phyloP scores from a whole-genome alignment of 2,329 filamentous ascomycete genomes.

The Myriosclerotinia duriaeana region DNA sequence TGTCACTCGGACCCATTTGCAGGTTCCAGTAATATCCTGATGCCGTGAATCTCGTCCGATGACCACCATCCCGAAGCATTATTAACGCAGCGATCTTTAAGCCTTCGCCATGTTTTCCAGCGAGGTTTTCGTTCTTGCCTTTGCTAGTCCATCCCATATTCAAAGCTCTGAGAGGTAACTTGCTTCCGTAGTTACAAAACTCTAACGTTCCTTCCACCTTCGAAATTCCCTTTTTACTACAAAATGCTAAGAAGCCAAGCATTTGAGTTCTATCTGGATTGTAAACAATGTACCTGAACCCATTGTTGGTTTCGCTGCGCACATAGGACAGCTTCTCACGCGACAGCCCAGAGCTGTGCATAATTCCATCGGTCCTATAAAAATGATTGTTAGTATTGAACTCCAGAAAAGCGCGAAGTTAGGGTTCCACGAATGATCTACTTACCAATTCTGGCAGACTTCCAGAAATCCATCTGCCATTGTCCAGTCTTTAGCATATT shows the following conservation, averaged over 20 bases:
- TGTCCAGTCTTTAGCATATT: not conserved
- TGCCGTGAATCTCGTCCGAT: conserved; percentile 28
- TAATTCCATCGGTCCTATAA: not conserved
- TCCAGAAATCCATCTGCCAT: not conserved
- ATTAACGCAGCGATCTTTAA: conserved; percentile 38
- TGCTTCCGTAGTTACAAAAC: conserved; percentile 10
- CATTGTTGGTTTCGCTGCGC: not conserved
- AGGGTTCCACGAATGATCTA: no score
- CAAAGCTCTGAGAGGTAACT: conserved; percentile 26
- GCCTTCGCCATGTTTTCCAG: conserved; percentile 38
- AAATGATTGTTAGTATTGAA: not conserved
- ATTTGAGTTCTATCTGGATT: not conserved
- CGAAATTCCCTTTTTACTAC: not conserved
- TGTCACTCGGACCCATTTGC: conserved; percentile 17
- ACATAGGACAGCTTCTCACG: not conserved
- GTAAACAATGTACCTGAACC: not conserved
- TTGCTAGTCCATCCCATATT: conserved; percentile 29
- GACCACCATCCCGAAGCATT: conserved; percentile 31
- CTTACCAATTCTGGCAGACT: conserved; percentile 5
- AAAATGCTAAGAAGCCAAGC: not conserved
- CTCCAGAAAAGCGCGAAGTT: not conserved
- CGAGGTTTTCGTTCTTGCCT: conserved; percentile 12
- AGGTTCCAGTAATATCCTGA: conserved; percentile 32
- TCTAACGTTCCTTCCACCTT: not conserved
- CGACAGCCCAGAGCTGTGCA: not conserved